A percentile compares a stretch with the other conserved stretches of the same genome.
Conservation (phyloP, 768 basidiomycete species). For the Mycena latifolia region DNA sequence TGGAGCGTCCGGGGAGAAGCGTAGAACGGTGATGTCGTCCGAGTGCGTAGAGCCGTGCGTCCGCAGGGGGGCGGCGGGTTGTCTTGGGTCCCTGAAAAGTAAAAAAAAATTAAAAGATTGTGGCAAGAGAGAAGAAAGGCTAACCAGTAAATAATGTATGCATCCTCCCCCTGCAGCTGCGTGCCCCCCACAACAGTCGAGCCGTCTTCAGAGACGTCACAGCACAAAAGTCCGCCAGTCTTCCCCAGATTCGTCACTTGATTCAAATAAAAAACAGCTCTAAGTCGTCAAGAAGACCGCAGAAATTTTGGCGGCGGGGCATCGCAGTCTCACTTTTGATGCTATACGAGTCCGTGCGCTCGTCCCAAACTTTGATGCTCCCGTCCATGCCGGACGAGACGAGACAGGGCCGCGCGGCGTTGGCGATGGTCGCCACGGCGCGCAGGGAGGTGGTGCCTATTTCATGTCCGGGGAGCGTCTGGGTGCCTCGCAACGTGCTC, state of each 20-base stretch:
- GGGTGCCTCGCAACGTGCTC: conserved; percentile 57
- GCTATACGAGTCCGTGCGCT: conserved; percentile 62
- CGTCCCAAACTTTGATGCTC: conserved; percentile 81
- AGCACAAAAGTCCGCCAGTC: conserved; percentile 66
- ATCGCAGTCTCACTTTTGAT: conserved; percentile 68
- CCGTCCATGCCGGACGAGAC: conserved; percentile 82
- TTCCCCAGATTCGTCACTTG: conserved; percentile 64
- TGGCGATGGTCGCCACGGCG: conserved; percentile 56
- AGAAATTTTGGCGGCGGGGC: conserved; percentile 9
- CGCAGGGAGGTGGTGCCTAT: conserved; percentile 68
- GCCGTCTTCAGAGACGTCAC: conserved; percentile 79
- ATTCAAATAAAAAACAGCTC: conserved; percentile 35
- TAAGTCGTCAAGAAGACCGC: conserved; percentile 53
- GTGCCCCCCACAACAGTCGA: conserved; percentile 85
- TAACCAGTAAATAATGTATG: conserved; percentile 88
- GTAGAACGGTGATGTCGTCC: conserved; percentile 88
- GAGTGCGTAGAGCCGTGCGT: conserved; percentile 91
- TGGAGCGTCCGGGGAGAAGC: conserved; percentile 60
- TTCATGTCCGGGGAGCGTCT: conserved; percentile 69
- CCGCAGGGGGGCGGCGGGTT: conserved; percentile 75
- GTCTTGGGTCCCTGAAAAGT: conserved; percentile 85
- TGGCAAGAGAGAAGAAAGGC: no score
- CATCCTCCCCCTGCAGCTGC: conserved; percentile 84
- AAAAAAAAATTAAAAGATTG: conserved; percentile 5
- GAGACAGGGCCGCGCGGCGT: conserved; percentile 57